These are phyloP conservation scores for Suillus plorans DNA, from an alignment of 768 basidiomycete species.

Conservation along the genomic window DNA sequence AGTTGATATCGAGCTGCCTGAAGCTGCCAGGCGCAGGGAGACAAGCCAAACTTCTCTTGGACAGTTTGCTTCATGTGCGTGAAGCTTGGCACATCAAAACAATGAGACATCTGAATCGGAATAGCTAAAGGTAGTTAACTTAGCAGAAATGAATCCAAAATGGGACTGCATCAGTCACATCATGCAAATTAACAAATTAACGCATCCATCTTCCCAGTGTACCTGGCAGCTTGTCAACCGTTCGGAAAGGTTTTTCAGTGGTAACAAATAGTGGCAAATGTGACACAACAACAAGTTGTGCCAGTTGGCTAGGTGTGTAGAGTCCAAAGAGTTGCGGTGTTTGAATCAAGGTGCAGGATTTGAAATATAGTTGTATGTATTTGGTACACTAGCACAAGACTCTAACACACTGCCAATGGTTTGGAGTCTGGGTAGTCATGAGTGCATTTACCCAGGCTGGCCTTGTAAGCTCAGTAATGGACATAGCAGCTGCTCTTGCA, in stretches of 20 bases:
- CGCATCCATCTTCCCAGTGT: background rate
- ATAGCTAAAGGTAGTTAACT: background rate
- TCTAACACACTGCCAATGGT: no score
- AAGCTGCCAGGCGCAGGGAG: constrained; percentile 5
- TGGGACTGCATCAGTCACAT: background rate
- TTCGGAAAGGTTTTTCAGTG: background rate
- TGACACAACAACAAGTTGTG: background rate
- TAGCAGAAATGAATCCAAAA: background rate
- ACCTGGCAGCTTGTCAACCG: background rate
- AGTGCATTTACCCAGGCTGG: no score
- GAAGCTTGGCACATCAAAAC: background rate
- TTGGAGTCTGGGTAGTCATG: no score
- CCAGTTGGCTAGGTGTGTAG: background rate
- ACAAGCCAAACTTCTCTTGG: constrained; percentile 4
- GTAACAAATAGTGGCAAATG: background rate
- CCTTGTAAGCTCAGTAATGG: constrained; percentile 51
- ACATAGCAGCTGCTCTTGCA: no score
- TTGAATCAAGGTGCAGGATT: no score
- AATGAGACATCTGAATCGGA: background rate
- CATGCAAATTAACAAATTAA: background rate
- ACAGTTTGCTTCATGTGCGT: background rate
- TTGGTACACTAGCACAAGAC: no score
- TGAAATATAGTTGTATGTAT: no score
- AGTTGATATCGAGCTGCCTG: constrained; percentile 6
- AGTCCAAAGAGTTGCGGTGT: no score